Base-by-base conservation (phyloP, 1,284 basidiomycete genomes). In the Golubevia sp. region DNA sequence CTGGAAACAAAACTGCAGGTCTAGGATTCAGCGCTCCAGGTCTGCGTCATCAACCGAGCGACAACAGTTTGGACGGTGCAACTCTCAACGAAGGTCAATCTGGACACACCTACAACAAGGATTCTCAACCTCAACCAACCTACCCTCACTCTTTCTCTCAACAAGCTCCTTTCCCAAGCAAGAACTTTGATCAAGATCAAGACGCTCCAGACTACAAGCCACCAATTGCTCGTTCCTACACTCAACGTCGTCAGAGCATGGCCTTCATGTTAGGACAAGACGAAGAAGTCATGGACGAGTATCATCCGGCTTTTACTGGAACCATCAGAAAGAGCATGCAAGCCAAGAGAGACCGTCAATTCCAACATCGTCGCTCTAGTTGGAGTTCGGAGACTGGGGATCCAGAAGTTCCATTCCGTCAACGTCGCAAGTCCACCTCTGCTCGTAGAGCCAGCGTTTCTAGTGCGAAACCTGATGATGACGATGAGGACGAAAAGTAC, bases 291-390 rank as follows among this genome's bases (percentile, higher is more conserved):
- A 66, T 66, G 59, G 64, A 66, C 25, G 44, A 49, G 24, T 57
- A 66, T 51, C 61, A 66, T 53, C 64, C 64, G 8, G 55, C 61
- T 59, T 49, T 58, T 1, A 66, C 64, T 48, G 62, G 62, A 21
- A 50, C 44, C 34, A 58, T 55, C 34, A 61, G 64, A 49, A 66
- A 66, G 61, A 66, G 64, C 49, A 60, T 64, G 50, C 59, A 64
- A 49, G 23, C 54, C 48, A 64, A 64, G 51, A 49, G 63, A 25
- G 52, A 60, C 15, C 38, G 52, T 25, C 27, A 56, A 38, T 51
- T 23, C 52, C 38, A 44, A 21, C 54, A 65, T 30, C 63, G 63
- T 30, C 63, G 63, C 2, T 25, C 60, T 34, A 66, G 64, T 54
- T 66, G 57, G 52, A 58, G 53, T 20, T 65, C 64, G 11, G 61